phyloP scores from a whole-genome alignment of 768 basidiomycete genomes.

The Clathrus columnatus region DNA sequence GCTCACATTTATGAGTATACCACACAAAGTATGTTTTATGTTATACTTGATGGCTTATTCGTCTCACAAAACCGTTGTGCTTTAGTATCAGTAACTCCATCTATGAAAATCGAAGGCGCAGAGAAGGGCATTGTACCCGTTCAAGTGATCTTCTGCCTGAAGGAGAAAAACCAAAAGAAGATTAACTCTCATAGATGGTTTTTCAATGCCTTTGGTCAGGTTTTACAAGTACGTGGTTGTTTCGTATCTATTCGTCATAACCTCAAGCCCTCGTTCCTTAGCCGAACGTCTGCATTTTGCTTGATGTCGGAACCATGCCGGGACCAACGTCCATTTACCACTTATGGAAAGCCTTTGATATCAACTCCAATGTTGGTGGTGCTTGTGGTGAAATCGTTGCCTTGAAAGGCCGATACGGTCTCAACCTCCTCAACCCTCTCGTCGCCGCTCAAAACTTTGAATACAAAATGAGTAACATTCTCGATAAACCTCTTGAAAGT shows the following conservation, averaged over 20 bases:
- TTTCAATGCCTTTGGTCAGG: constrained; percentile 24
- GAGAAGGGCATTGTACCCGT: constrained; percentile 81
- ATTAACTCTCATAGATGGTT: constrained; percentile 38
- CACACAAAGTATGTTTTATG: constrained; percentile 59
- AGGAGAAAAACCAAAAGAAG: constrained; percentile 92
- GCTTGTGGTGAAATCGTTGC: constrained; percentile 97
- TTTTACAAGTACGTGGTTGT: constrained; percentile 22
- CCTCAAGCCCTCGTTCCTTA: constrained; percentile 75
- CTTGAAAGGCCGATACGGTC: constrained; percentile 76
- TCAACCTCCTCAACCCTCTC: constrained; percentile 73
- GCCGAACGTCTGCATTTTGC: constrained; percentile 85
- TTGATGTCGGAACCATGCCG: constrained; percentile 83
- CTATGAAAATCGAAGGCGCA: constrained; percentile 71
- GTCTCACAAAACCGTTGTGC: not conserved
- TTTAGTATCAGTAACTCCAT: constrained; percentile 71
- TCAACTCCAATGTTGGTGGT: constrained; percentile 84
- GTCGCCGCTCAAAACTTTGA: constrained; percentile 92
- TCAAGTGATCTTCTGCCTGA: constrained; percentile 87
- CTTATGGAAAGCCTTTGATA: constrained; percentile 91
- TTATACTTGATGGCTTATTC: not conserved
- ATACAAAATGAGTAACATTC: constrained; percentile 90
- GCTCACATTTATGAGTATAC: constrained; percentile 95
- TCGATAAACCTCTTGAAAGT: constrained; percentile 85
- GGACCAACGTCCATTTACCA: constrained; percentile 87
- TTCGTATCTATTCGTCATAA: constrained; percentile 83